phyloP scores from a whole-genome alignment of 441 rosid genomes.

The Pelargonium citronellum region DNA sequence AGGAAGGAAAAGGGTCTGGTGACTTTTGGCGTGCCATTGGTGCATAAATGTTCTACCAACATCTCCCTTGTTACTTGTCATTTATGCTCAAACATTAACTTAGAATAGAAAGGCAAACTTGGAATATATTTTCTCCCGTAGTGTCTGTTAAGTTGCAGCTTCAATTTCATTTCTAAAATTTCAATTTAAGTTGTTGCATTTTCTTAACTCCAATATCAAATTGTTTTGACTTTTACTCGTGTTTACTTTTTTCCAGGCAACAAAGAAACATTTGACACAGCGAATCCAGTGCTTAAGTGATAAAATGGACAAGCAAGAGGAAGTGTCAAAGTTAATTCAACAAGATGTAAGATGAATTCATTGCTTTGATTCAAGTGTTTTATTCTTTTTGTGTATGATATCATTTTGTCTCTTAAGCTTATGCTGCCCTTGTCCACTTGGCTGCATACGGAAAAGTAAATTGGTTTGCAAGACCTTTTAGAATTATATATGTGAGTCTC shows the following conservation, averaged over 20 bases:
- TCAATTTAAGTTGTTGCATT: neutral
- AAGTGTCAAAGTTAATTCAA: slow-evolving; percentile 64
- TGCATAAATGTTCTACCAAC: too few species aligned
- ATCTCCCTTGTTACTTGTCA: too few species aligned
- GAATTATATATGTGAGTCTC: too few species aligned
- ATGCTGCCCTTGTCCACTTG: too few species aligned
- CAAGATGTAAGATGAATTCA: slow-evolving; percentile 44
- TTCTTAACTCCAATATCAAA: neutral
- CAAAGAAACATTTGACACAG: slow-evolving; percentile 79
- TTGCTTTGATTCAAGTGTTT: neutral
- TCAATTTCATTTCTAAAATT: neutral
- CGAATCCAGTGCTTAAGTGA: slow-evolving; percentile 68
- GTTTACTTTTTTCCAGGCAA: slow-evolving; percentile 44
- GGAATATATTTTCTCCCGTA: neutral
- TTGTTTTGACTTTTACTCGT: slow-evolving; percentile 4
- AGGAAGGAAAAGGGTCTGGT: too few species aligned
- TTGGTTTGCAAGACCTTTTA: too few species aligned
- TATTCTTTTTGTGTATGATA: too few species aligned
- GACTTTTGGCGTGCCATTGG: too few species aligned
- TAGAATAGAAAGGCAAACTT: neutral
- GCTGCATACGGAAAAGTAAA: too few species aligned
- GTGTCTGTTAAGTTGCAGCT: neutral
- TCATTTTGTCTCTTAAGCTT: too few species aligned
- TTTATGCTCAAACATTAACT: too few species aligned
- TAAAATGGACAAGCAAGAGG: slow-evolving; percentile 76